A percentile compares a stretch with the other conserved stretches of the same genome.
Conservation (phyloP, 2,329 filamentous ascomycete genomes). For the Fusarium sacchari region DNA sequence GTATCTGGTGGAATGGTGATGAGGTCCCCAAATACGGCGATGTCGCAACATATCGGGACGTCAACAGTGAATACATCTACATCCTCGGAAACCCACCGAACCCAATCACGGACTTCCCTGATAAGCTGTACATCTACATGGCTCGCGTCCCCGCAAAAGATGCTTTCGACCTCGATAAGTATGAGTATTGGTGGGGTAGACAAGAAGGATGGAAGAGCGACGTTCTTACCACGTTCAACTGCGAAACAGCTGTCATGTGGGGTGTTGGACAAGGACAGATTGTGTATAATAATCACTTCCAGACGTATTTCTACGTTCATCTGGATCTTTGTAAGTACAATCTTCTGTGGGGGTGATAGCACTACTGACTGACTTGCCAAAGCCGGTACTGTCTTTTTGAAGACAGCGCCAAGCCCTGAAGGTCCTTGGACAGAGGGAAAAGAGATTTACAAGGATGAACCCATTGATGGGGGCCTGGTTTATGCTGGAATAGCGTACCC, state of each 20-base stretch:
- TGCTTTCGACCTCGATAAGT: slow-evolving; percentile 50
- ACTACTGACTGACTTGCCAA: neutral
- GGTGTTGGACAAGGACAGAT: slow-evolving; percentile 52
- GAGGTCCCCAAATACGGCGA: slow-evolving; percentile 51
- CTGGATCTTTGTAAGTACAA: slow-evolving; percentile 26
- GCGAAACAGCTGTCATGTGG: slow-evolving; percentile 53
- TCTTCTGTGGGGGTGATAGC: rapidly evolving
- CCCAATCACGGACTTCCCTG: slow-evolving; percentile 36
- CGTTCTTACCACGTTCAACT: slow-evolving; percentile 45
- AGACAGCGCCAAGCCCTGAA: slow-evolving; percentile 40
- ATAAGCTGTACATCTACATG: slow-evolving; percentile 49
- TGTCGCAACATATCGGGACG: slow-evolving; percentile 50
- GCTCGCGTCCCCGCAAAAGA: slow-evolving; percentile 48
- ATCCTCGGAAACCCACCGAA: slow-evolving; percentile 52
- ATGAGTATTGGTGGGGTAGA: slow-evolving; percentile 55
- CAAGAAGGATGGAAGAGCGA: slow-evolving; percentile 50
- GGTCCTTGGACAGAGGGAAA: slow-evolving; percentile 52
- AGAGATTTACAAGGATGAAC: slow-evolving; percentile 47
- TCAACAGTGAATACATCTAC: slow-evolving; percentile 52
- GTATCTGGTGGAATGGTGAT: slow-evolving; percentile 51
- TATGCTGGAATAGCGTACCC: slow-evolving; percentile 54
- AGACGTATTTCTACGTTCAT: slow-evolving; percentile 51
- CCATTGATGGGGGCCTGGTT: slow-evolving; percentile 45
- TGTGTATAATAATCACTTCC: slow-evolving; percentile 49
- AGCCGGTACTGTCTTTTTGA: slow-evolving; percentile 26